Percentiles rank a stretch among this genome's conserved stretches.
These are phyloP conservation scores for Sphagnum contortum DNA, from an alignment of 225 moss, liverwort and hornwort species.

Conservation along the genomic window DNA sequence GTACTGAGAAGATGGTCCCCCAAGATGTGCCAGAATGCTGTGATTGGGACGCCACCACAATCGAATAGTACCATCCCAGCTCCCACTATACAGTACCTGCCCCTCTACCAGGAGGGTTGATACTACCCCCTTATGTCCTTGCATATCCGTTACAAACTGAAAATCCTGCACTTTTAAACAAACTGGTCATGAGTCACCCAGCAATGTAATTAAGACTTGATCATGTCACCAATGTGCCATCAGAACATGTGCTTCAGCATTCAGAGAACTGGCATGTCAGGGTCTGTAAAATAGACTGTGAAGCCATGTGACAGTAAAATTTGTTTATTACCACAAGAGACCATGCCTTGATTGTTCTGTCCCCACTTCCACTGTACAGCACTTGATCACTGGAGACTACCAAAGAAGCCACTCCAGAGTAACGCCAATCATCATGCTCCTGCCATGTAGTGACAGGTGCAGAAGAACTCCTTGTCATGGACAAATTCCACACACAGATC, in stretches of 20 bases:
- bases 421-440: conserved; percentile 88
- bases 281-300: too few relatives aligned
- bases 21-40: conserved; percentile 51
- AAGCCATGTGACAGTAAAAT: too few relatives aligned
- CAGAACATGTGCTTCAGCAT: too few relatives aligned
- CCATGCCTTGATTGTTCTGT: conserved; percentile 90
- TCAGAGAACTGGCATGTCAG: too few relatives aligned
- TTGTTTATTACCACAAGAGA: conserved; percentile 35
- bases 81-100: conserved; percentile 84
- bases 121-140: conserved; percentile 71
- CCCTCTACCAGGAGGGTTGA: conserved; percentile 72
- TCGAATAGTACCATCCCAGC: conserved; percentile 91
- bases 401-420: conserved; percentile 72
- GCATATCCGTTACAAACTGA: conserved; percentile 48
- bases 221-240: too few relatives aligned
- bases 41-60: conserved; percentile 94
- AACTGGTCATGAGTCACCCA: not conserved
- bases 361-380: conserved; percentile 89
- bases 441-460: conserved; percentile 58
- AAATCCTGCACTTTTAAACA: conserved; percentile 34
- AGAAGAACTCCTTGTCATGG: conserved; percentile 12
- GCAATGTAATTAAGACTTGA: too few relatives aligned
- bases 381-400: conserved; percentile 59
- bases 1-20: conserved; percentile 19
- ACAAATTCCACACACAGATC: conserved; percentile 60